Evolutionary conservation across 2,329 filamentous ascomycete species (phyloP), one percentile per base, ranked within the genome.

Genomic region (Lachnellula cervina): DNA sequence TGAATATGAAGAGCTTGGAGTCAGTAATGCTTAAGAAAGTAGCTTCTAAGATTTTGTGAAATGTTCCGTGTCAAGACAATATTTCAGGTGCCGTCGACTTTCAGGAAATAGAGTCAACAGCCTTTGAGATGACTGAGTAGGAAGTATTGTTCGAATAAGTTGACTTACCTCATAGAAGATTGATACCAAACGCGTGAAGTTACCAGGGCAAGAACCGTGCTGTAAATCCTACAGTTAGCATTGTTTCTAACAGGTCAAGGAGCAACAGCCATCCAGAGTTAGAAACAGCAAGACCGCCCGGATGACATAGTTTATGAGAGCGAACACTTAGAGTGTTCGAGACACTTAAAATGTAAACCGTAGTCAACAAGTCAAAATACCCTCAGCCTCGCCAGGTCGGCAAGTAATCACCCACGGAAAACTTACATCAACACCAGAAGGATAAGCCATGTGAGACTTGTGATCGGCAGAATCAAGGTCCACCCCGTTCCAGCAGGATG

Each of bases 401-500:
- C n/a, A n/a, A 40, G 3, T 2, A 40, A 40, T 6, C n/a, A 40
- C 8, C 37, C n/a, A 40, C 13, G 9, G 9, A 17, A 7, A 47
- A 25, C 44, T 47, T 47, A 47, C 44, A 47, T 47, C 44, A 32
- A 11, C 5, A 13, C 44, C 67, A 48, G 65, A 68, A 4, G 80
- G 81, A 58, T 82, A 83, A 1, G 74, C 71, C 67, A 85, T 75
- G 62, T 85, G 83, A 50, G 71, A 79, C 62, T 76, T 77, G 68
- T 85, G 81, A 67, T 83, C 73, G 1, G 71, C 48, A 6, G 75
- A 75, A 64, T 85, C 81, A 21, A 81, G 63, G 59, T 83, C 77
- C 45, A 73, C 71, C 35, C 83, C 83, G 58, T 87, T 76, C 83
- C 83, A 86, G 73, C 83, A 86, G 4, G 77, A 77, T 1, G 81